Percentiles rank a stretch among this genome's conserved stretches.
Evolutionary conservation across 179 eudicot genomes (phyloP).

Genomic region (Actinidia polygama): DNA sequence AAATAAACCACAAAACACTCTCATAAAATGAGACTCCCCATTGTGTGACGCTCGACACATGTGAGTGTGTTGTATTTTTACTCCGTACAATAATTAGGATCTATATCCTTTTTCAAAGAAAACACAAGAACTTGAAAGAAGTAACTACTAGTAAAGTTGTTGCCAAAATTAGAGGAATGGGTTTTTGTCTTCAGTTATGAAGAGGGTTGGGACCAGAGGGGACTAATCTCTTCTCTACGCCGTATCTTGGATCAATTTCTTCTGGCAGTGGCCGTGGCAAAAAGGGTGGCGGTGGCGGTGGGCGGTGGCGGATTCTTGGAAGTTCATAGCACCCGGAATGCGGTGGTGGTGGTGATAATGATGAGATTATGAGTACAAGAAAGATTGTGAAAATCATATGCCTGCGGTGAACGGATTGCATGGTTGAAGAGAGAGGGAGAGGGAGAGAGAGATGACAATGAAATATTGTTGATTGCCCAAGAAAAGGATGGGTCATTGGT

Average conservation of each 20-base stretch:
- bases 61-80: no score
- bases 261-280: slow-evolving; percentile 24
- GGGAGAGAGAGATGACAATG: slow-evolving; percentile 18
- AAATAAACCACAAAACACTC: no score
- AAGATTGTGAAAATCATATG: not conserved
- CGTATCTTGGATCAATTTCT: slow-evolving; percentile 72
- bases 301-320: slow-evolving; percentile 33
- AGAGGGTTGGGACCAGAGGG: slow-evolving; percentile 95
- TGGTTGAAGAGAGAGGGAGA: slow-evolving; percentile 18
- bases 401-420: not conserved
- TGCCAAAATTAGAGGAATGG: not conserved
- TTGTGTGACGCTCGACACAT: no score
- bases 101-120: no score
- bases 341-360: slow-evolving; percentile 17
- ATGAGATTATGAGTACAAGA: not conserved
- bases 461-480: no score
- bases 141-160: no score
- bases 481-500: no score
- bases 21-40: no score
- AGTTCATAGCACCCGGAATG: slow-evolving; percentile 32
- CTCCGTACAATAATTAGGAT: no score
- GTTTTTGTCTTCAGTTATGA: slow-evolving; percentile 50
- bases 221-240: slow-evolving; percentile 77
- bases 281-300: slow-evolving; percentile 18
- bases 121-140: no score